Base-by-base conservation (phyloP, 768 basidiomycete genomes). In the Cytidiella melzeri region DNA sequence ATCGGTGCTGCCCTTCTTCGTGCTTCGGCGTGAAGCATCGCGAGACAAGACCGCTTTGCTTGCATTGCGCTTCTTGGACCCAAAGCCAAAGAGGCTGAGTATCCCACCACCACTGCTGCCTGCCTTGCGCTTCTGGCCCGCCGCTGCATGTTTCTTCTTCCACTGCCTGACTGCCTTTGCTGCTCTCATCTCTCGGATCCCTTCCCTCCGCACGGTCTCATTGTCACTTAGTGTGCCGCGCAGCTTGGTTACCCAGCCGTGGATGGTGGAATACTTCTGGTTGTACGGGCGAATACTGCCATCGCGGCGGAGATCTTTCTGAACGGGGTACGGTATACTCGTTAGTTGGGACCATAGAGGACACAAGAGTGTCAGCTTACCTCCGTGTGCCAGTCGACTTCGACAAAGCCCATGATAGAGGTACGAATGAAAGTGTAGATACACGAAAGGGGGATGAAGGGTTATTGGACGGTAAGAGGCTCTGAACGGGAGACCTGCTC, bases 241-340 rank as follows among this genome's bases (percentile, higher is more conserved):
- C 77, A 81, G 76, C 65, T 87, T 88, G n/a, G 81, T 79, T 51
- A 87, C 69, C 84, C 85, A 88, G 26, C 86, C 86, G 55, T 88
- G 86, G 64, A 85, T 73, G 10, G 75, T 74, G 5, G 73, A 74
- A n/a, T 70, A 60, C 47, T 63, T 61, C 37, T 47, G 54, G 20
- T 30, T 30, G 38, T 76, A 81, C 27, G 48, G 61, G 25, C 51
- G 45, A 27, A 40, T 50, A 28, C 48, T 51, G 19, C 56, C 44
- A 24, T 47, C 50, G 34, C 55, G 55, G 15, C 46, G 36, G 57
- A 51, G 41, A 20, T 54, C 37, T 19, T 36, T 41, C 42, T 51
- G 43, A 15, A 41, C 18, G 18, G 30, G n/a, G n/a, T n/a, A n/a
- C n/a, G n/a, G n/a, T n/a, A n/a, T n/a, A n/a, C n/a, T n/a, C n/a